Evolutionary conservation across 352 stramenopile species (phyloP).

Genomic region (Pythium rishiriense): DNA sequence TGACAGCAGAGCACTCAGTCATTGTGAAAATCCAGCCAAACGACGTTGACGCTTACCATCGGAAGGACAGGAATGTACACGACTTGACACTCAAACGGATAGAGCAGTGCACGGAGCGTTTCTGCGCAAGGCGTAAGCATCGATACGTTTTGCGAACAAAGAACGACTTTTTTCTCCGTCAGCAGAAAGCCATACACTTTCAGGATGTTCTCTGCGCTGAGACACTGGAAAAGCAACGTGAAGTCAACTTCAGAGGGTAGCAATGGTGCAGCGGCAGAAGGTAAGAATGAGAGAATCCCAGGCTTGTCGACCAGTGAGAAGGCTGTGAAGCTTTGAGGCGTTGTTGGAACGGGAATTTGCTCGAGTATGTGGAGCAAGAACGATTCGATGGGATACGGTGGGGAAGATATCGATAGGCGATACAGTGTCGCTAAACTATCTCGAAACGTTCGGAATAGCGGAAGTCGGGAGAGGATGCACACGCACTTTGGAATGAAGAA

Average conservation of each 20-base stretch:
- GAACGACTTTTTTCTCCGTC: slow-evolving; percentile 70
- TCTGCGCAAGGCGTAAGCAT: slow-evolving; percentile 67
- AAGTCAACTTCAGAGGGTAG: slow-evolving; percentile 68
- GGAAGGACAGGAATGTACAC: slow-evolving; percentile 78
- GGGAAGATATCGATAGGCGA: slow-evolving; percentile 38
- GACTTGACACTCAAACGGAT: slow-evolving; percentile 70
- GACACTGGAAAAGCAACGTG: slow-evolving; percentile 65
- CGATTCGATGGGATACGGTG: slow-evolving; percentile 37
- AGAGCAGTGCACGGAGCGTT: slow-evolving; percentile 57
- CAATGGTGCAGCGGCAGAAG: slow-evolving; percentile 31
- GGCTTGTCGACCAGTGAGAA: slow-evolving; percentile 42
- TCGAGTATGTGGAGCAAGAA: slow-evolving; percentile 61
- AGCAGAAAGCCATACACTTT: slow-evolving; percentile 69
- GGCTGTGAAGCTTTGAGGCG: slow-evolving; percentile 31
- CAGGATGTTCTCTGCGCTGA: slow-evolving; percentile 64
- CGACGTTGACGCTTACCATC: slow-evolving; percentile 32
- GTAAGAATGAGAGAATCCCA: slow-evolving; percentile 38
- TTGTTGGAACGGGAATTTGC: slow-evolving; percentile 40
- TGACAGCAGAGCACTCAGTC: not conserved
- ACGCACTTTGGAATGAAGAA: slow-evolving; percentile 69
- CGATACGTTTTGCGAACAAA: slow-evolving; percentile 51
- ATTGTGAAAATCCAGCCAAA: not conserved
- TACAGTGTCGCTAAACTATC: slow-evolving; percentile 49
- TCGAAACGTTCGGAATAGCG: slow-evolving; percentile 61
- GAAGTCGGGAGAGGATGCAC: slow-evolving; percentile 55